A percentile compares a stretch with the other conserved stretches of the same genome.
These are phyloP conservation scores for Trichomonas gallinae DNA, from an alignment of 208 protist species.

Conservation along the genomic window DNA sequence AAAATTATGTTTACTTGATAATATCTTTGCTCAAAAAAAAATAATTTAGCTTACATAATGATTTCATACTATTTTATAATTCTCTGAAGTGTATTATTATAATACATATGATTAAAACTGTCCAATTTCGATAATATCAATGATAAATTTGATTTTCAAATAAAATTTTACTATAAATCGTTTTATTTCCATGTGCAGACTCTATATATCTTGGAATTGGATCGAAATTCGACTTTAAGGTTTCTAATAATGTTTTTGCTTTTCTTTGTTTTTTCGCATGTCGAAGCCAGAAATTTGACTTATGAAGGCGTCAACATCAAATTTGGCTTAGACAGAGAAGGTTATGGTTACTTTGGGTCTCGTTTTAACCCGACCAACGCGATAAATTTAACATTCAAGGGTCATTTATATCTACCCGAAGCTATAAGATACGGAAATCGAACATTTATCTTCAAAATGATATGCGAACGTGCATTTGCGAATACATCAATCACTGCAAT, in stretches of 20 bases:
- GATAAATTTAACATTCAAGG: background rate
- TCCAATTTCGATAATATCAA: no score
- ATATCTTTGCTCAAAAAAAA: no score
- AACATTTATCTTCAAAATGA: background rate
- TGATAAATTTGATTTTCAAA: no score
- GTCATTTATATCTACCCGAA: background rate
- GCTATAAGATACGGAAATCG: background rate
- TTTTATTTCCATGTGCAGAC: no score
- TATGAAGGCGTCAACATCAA: background rate
- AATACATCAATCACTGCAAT: background rate
- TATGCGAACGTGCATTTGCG: background rate
- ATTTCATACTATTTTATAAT: no score
- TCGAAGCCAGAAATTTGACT: background rate
- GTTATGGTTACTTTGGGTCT: background rate
- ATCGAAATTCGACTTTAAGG: no score
- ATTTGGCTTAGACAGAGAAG: background rate
- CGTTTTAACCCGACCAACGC: background rate
- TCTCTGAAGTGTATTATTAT: no score
- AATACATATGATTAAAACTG: no score
- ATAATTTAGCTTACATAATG: no score
- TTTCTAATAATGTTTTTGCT: background rate
- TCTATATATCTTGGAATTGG: no score
- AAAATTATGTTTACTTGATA: no score
- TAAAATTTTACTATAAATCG: no score
- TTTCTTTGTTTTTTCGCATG: background rate